phyloP scores from a whole-genome alignment of 257 asterid species.

The Sherardia arvensis region DNA sequence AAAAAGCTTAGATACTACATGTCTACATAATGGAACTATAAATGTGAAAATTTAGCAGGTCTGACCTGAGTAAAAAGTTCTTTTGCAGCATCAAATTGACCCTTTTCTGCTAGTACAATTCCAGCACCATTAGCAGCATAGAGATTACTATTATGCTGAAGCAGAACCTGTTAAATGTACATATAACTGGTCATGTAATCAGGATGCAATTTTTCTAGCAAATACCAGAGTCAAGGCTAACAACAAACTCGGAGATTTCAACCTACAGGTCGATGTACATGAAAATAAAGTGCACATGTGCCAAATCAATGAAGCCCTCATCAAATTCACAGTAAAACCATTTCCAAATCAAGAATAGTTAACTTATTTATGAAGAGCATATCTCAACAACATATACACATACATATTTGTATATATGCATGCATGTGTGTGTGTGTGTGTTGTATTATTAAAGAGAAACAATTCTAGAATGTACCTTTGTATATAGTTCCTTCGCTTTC shows the following conservation, averaged over 20 bases:
- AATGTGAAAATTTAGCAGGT: conserved; percentile 13
- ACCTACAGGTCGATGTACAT: background rate
- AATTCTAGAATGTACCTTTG: conserved; percentile 48
- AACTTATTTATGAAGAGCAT: background rate
- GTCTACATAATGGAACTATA: conserved; percentile 4
- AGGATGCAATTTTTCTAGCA: background rate
- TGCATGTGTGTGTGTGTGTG: background rate
- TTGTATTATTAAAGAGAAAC: background rate
- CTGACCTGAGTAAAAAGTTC: conserved; percentile 90
- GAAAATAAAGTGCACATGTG: background rate
- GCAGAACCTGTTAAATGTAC: conserved; percentile 57
- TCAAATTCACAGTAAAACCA: background rate
- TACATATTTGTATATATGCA: background rate
- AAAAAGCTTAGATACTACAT: conserved; percentile 11
- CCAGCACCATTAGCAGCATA: conserved; percentile 99
- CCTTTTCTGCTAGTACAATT: conserved; percentile 91
- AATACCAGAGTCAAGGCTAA: background rate
- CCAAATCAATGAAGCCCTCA: background rate
- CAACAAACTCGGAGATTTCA: background rate
- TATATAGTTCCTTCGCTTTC: conserved; percentile 94
- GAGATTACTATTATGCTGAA: conserved; percentile 73
- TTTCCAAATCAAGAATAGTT: background rate
- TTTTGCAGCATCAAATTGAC: conserved; percentile 93
- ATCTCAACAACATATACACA: background rate
- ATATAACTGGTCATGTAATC: background rate